A percentile compares a stretch with the other conserved stretches of the same genome.
phyloP scores from a whole-genome alignment of 768 basidiomycete genomes.

The Chlorophyllum brunneum region DNA sequence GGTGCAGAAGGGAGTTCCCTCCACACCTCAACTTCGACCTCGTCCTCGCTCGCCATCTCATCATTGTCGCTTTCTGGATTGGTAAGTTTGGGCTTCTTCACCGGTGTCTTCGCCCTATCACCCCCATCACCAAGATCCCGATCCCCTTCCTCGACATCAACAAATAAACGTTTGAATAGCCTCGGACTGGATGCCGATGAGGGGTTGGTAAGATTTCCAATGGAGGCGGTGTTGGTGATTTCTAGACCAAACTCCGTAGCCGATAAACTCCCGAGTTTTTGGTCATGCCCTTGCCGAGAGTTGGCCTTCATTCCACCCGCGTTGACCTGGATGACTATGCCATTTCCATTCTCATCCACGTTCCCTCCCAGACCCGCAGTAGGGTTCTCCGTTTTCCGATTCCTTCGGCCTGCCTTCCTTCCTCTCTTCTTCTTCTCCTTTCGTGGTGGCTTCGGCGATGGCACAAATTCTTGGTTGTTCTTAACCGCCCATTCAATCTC shows the following conservation, averaged over 20 bases:
- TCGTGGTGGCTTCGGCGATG: constrained; percentile 47
- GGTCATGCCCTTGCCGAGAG: not conserved
- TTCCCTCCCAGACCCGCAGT: not conserved
- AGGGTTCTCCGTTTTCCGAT: constrained; percentile 22
- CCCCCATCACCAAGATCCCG: not conserved
- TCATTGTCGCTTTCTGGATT: not conserved
- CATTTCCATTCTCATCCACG: not conserved
- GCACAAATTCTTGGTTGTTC: constrained; percentile 54
- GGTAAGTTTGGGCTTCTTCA: constrained; percentile 5
- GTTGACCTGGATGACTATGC: constrained; percentile 25
- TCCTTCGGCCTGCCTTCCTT: constrained; percentile 23
- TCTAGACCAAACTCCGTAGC: constrained; percentile 37
- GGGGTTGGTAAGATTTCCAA: not conserved
- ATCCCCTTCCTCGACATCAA: constrained; percentile 7
- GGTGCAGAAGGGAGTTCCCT: not conserved
- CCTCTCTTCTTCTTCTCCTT: constrained; percentile 34
- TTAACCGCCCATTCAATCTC: constrained; percentile 79
- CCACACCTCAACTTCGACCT: constrained; percentile 5
- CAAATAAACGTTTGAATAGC: constrained; percentile 2
- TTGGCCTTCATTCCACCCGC: constrained; percentile 17
- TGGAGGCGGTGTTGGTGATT: constrained; percentile 32
- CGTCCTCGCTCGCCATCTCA: constrained; percentile 7
- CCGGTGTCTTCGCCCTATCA: not conserved
- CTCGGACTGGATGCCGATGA: not conserved
- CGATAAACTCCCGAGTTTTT: constrained; percentile 13